Evolutionary conservation across 228 moss, liverwort and hornwort species (phyloP).

Genomic region (Sphagnum magellanicum): DNA sequence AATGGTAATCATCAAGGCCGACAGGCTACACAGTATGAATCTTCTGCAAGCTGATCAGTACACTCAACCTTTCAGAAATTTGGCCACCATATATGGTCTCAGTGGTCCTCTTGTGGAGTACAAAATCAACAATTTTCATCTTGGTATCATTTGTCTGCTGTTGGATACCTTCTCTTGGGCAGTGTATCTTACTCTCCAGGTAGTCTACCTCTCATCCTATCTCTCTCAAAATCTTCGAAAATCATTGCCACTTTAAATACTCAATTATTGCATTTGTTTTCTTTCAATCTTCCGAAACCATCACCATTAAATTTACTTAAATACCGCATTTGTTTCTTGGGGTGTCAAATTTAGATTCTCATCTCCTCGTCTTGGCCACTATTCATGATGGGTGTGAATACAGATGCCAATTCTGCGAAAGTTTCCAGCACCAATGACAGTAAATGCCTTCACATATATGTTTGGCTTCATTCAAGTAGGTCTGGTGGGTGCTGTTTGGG

Average conservation of each 20-base stretch:
- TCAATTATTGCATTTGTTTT: not conserved
- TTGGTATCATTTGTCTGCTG: not conserved
- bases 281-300: not conserved
- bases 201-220: not conserved
- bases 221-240: not conserved
- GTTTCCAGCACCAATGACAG: constrained; percentile 34
- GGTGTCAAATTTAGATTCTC: too few species aligned
- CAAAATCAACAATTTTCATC: not conserved
- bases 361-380: too few species aligned
- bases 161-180: not conserved
- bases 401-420: constrained; percentile 18
- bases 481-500: constrained; percentile 14
- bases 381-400: too few species aligned
- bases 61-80: not conserved
- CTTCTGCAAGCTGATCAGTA: not conserved
- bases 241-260: not conserved
- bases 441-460: constrained; percentile 21
- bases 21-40: not conserved
- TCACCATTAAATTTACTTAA: not conserved
- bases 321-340: not conserved
- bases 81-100: not conserved
- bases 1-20: constrained; percentile 14
- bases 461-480: constrained; percentile 38
- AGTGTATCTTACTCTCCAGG: not conserved
- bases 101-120: constrained; percentile 9